Conservation (phyloP, 257 asterid genomes). For the Lavandula angustifolia region DNA sequence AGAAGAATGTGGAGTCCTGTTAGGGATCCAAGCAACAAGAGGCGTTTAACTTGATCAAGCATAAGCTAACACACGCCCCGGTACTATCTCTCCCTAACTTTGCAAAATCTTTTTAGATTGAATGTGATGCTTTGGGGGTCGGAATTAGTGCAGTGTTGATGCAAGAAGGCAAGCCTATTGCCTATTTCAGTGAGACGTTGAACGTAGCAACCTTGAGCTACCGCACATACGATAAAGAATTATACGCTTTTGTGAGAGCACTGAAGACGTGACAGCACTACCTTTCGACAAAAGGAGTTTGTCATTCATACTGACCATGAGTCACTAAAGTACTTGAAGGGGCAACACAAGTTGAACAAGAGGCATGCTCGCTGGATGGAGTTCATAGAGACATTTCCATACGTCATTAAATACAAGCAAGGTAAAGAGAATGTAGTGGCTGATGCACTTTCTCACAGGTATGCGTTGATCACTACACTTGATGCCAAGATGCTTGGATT, state of each 20-base stretch:
- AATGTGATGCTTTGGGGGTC: too few species aligned
- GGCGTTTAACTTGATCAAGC: too few species aligned
- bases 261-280: not conserved
- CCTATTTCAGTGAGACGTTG: too few species aligned
- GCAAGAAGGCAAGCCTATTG: too few species aligned
- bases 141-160: too few species aligned
- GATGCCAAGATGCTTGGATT: not conserved
- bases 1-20: too few species aligned
- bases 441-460: not conserved
- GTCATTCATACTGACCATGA: not conserved
- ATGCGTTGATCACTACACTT: not conserved
- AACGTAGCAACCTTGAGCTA: too few species aligned
- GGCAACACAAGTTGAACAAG: not conserved
- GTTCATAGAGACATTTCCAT: slow-evolving; percentile 6
- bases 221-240: not conserved
- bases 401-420: not conserved
- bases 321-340: not conserved
- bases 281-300: not conserved
- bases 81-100: too few species aligned
- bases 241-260: not conserved
- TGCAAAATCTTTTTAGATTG: too few species aligned
- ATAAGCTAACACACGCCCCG: too few species aligned
- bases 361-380: not conserved
- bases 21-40: too few species aligned
- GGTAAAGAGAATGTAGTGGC: slow-evolving; percentile 4